Conservation (phyloP, 495 filamentous ascomycete genomes). For the Alectoria sarmentosa region DNA sequence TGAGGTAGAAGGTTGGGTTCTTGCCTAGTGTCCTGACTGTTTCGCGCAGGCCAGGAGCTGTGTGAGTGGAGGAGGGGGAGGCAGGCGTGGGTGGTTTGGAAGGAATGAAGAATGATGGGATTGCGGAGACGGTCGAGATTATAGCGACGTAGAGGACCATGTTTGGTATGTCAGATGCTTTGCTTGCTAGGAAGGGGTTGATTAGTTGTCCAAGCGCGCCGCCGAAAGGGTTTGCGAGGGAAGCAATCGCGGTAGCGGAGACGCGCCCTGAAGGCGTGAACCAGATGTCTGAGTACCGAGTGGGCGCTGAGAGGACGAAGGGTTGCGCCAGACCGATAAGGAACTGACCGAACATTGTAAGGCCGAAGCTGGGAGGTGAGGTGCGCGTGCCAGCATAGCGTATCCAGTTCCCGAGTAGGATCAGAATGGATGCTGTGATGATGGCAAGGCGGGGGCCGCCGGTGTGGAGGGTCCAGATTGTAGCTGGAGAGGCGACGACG, state of each 20-base stretch:
- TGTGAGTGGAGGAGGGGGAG: constrained; percentile 43
- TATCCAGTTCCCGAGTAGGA: constrained; percentile 85
- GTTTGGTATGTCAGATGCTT: constrained; percentile 56
- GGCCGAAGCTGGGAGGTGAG: constrained; percentile 50
- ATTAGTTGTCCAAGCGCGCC: constrained; percentile 84
- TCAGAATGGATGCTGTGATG: constrained; percentile 59
- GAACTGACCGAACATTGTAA: constrained; percentile 93
- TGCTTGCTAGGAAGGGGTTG: constrained; percentile 64
- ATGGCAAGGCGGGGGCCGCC: constrained; percentile 75
- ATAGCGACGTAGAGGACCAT: constrained; percentile 85
- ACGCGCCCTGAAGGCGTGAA: constrained; percentile 80
- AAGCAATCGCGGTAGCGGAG: constrained; percentile 79
- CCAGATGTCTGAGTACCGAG: constrained; percentile 90
- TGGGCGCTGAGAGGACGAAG: constrained; percentile 84
- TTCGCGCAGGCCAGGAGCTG: constrained; percentile 45
- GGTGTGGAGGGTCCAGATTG: constrained; percentile 71
- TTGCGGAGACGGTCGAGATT: constrained; percentile 63
- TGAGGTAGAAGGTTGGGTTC: constrained; percentile 64
- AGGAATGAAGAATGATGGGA: constrained; percentile 86
- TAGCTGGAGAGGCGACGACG: constrained; percentile 59
- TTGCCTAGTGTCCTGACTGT: constrained; percentile 43
- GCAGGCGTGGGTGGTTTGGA: constrained; percentile 67
- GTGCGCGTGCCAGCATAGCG: constrained; percentile 73
- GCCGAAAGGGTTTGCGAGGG: constrained; percentile 80
- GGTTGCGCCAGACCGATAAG: constrained; percentile 84